phyloP scores from a whole-genome alignment of 202 grass and related monocot species.

The Miscanthus sacchariflorus region DNA sequence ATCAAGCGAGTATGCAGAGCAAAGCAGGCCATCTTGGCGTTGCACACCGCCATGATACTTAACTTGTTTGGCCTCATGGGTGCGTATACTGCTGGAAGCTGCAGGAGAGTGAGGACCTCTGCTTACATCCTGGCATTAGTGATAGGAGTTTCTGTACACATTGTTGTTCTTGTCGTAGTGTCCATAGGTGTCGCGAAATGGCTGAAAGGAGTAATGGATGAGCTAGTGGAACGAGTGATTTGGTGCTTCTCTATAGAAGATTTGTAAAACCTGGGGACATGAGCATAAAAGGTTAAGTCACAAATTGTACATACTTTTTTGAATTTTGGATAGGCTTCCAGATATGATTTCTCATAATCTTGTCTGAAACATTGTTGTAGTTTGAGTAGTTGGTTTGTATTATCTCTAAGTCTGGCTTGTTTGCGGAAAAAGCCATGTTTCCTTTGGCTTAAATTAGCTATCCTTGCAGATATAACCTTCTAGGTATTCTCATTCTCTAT shows the following conservation, averaged over 20 bases:
- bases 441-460: background rate
- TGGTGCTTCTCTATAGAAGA: constrained; percentile 15
- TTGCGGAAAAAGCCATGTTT: background rate
- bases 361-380: background rate
- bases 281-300: background rate
- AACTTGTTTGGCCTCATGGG: constrained; percentile 56
- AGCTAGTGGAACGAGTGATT: background rate
- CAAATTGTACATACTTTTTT: background rate
- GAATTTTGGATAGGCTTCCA: background rate
- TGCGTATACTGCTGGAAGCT: constrained; percentile 47
- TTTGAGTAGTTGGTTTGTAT: background rate
- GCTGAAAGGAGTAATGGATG: background rate
- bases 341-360: background rate
- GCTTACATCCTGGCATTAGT: constrained; percentile 46
- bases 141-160: constrained; percentile 46
- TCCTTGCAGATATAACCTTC: background rate
- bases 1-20: constrained; percentile 38
- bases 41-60: constrained; percentile 54
- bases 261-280: constrained; percentile 27
- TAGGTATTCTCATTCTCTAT: background rate
- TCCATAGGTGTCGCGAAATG: background rate
- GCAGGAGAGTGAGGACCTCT: constrained; percentile 35
- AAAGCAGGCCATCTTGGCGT: constrained; percentile 5
- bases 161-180: constrained; percentile 20
- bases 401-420: background rate